Evolutionary conservation across 192 early-diverging fungal genomes (phyloP).

Genomic region (Coemansia sp.): DNA sequence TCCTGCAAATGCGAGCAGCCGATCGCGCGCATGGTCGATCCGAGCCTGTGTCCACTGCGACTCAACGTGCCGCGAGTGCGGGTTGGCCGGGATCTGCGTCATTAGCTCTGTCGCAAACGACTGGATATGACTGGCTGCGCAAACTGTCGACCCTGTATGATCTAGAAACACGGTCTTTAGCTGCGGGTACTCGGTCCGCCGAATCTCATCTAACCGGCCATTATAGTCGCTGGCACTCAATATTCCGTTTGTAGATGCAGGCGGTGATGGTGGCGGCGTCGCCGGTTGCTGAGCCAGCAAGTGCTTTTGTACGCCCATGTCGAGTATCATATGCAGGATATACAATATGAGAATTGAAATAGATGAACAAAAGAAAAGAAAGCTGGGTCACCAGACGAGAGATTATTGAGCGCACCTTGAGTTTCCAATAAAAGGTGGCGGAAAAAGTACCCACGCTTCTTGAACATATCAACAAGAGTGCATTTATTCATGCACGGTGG

Average conservation of each 20-base stretch:
- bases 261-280: conserved; percentile 14
- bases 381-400: too few relatives aligned
- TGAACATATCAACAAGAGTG: neutral
- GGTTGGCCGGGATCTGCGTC: conserved; percentile 60
- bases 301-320: neutral
- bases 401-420: neutral
- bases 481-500: neutral
- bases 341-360: neutral
- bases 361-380: neutral
- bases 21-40: conserved; percentile 57
- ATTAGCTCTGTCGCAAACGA: conserved; percentile 50
- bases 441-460: neutral
- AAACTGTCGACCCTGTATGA: conserved; percentile 64
- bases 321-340: neutral
- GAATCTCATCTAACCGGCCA: conserved; percentile 49
- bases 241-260: neutral
- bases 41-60: conserved; percentile 55
- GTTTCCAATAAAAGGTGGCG: neutral
- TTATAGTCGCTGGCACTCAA: conserved; percentile 34
- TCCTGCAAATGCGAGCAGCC: conserved; percentile 60
- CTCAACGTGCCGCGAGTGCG: conserved; percentile 62
- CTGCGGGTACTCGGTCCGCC: conserved; percentile 59
- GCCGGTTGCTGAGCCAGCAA: neutral
- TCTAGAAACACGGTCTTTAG: conserved; percentile 61
- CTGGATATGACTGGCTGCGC: conserved; percentile 46